Conservation (phyloP, 83 land plant species). For the Diphasiastrum complanatum region DNA sequence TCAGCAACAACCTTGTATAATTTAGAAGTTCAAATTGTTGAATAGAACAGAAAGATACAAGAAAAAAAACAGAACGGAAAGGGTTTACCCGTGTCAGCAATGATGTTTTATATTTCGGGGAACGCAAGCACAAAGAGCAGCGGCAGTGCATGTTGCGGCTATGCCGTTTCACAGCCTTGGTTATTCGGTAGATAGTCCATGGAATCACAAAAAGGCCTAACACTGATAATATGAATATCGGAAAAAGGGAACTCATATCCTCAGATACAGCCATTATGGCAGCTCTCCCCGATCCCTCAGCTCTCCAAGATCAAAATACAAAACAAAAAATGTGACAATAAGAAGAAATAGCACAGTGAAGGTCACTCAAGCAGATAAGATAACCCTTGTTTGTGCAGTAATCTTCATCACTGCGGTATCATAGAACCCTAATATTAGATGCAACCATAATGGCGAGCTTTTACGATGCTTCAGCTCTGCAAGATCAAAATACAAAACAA, state of each 20-base stretch:
- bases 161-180: slow-evolving; percentile 40
- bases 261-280: slow-evolving; percentile 94
- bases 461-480: too few relatives aligned
- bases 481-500: too few relatives aligned
- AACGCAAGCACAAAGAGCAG: slow-evolving; percentile 65
- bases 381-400: too few relatives aligned
- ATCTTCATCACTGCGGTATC: too few relatives aligned
- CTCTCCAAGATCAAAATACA: too few relatives aligned
- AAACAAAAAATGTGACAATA: too few relatives aligned
- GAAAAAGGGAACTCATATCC: slow-evolving; percentile 87
- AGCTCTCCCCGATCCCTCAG: too few relatives aligned
- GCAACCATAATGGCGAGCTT: too few relatives aligned
- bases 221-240: slow-evolving; percentile 84
- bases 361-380: too few relatives aligned
- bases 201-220: slow-evolving; percentile 83
- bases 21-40: too few relatives aligned
- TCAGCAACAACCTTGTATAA: not conserved
- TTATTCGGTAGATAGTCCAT: slow-evolving; percentile 61
- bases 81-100: slow-evolving; percentile 57
- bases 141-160: slow-evolving; percentile 62
- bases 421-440: too few relatives aligned
- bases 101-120: slow-evolving; percentile 80
- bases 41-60: not conserved
- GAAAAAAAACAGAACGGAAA: not conserved
- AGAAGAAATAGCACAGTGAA: too few relatives aligned